Evolutionary conservation across 106 monocot genomes (phyloP).

Genomic region (Cymbidium sinense): DNA sequence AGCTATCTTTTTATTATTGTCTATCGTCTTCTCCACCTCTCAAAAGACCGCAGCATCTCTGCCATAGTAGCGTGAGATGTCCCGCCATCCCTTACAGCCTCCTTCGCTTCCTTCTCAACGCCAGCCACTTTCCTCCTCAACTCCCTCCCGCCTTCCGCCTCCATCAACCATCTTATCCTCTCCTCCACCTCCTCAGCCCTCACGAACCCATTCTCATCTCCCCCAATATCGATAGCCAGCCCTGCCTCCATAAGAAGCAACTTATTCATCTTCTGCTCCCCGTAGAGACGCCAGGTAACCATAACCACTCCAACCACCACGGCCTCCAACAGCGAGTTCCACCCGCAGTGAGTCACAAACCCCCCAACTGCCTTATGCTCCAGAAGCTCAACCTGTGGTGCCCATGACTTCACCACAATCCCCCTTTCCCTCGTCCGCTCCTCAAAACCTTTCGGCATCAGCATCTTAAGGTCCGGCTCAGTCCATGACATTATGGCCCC

Average conservation of each 20-base stretch:
- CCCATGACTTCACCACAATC: constrained; percentile 59
- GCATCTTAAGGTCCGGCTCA: constrained; percentile 36
- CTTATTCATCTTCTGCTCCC: constrained; percentile 68
- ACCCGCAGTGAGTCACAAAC: constrained; percentile 71
- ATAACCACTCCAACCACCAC: constrained; percentile 44
- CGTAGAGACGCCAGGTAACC: constrained; percentile 67
- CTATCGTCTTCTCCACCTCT: no score
- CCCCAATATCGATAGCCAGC: constrained; percentile 34
- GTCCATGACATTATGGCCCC: constrained; percentile 6
- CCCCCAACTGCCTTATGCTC: constrained; percentile 46
- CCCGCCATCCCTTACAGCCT: constrained; percentile 20
- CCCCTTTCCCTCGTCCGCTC: constrained; percentile 42
- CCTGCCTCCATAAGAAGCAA: constrained; percentile 35
- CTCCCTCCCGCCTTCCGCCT: constrained; percentile 28
- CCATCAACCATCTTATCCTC: constrained; percentile 54
- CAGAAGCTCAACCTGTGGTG: constrained; percentile 48
- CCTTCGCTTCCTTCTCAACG: constrained; percentile 25
- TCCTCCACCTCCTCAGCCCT: constrained; percentile 46
- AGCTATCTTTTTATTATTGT: neutral
- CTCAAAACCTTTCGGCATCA: constrained; percentile 52
- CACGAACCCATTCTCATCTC: constrained; percentile 41
- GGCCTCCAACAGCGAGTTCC: constrained; percentile 69
- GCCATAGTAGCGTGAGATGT: constrained; percentile 19
- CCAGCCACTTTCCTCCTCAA: constrained; percentile 17
- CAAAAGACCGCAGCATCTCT: constrained; percentile 8